These are phyloP conservation scores for Mycena polygramma DNA, from an alignment of 768 basidiomycete genomes.

Conservation along the genomic window DNA sequence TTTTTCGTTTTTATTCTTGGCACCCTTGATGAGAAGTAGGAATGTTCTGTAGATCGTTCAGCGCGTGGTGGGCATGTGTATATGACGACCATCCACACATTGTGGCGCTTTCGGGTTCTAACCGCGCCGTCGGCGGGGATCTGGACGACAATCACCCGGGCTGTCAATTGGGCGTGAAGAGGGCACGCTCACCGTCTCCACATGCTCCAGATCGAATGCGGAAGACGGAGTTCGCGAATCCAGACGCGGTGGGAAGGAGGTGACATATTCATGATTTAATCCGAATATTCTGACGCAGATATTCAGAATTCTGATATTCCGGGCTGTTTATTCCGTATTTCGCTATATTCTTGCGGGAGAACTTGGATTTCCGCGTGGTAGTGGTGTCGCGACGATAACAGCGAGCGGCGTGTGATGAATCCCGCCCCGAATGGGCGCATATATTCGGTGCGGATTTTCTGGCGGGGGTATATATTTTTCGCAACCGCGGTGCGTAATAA, in stretches of 20 bases:
- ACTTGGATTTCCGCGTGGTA: neutral
- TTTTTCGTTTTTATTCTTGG: neutral
- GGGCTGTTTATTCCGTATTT: neutral
- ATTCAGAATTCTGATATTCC: slow-evolving; percentile 12
- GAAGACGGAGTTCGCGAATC: neutral
- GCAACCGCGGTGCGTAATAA: slow-evolving; percentile 14
- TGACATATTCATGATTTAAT: neutral
- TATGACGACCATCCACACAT: neutral
- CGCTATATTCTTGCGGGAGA: neutral
- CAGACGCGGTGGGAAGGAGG: slow-evolving; percentile 1
- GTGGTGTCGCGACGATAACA: neutral
- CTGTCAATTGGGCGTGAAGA: slow-evolving; percentile 3
- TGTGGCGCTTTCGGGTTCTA: neutral
- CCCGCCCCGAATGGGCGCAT: too few relatives aligned
- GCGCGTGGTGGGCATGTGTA: neutral
- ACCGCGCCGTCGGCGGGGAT: neutral
- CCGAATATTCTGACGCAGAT: slow-evolving; percentile 9
- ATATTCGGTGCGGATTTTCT: slow-evolving; percentile 4
- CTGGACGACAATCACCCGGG: slow-evolving; percentile 4
- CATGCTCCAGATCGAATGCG: slow-evolving; percentile 7
- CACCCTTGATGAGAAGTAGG: neutral
- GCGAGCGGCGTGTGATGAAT: neutral
- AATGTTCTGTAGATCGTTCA: neutral
- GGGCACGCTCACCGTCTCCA: slow-evolving; percentile 12
- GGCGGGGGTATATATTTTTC: slow-evolving; percentile 16